Conservation (phyloP, 768 basidiomycete species). For the Hydnum rufescens region DNA sequence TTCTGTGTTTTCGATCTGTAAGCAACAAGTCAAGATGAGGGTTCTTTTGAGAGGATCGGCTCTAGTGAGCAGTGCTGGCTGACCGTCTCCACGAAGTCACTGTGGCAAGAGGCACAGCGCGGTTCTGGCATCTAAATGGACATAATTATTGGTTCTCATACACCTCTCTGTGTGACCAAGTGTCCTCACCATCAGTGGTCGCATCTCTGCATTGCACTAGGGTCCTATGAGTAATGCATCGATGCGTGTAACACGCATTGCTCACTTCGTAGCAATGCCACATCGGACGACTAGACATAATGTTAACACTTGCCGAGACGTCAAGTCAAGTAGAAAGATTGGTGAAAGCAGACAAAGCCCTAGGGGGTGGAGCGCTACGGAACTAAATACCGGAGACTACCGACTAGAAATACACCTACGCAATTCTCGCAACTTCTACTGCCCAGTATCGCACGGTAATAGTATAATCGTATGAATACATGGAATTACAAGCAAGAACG, state of each 20-base stretch:
- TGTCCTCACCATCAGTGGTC: conserved; percentile 57
- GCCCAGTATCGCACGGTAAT: too few relatives aligned
- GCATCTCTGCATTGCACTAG: conserved; percentile 85
- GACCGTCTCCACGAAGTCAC: conserved; percentile 68
- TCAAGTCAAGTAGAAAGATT: too few relatives aligned
- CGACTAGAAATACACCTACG: too few relatives aligned
- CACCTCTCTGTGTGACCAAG: not conserved
- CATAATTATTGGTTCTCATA: not conserved
- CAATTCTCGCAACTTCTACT: too few relatives aligned
- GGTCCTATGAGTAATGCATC: not conserved
- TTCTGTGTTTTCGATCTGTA: conserved; percentile 49
- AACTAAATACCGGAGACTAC: too few relatives aligned
- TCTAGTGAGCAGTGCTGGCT: conserved; percentile 1
- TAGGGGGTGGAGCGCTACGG: too few relatives aligned
- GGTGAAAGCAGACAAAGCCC: too few relatives aligned
- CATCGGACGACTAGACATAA: conserved; percentile 6
- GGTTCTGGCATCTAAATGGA: conserved; percentile 49
- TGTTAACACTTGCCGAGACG: too few relatives aligned
- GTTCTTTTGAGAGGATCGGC: not conserved
- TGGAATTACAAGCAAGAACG: too few relatives aligned
- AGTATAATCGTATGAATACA: too few relatives aligned
- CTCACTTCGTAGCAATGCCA: conserved; percentile 10
- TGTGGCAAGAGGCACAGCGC: conserved; percentile 61
- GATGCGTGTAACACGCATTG: not conserved
- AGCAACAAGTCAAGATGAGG: not conserved